Evolutionary conservation across 2,329 filamentous ascomycete species (phyloP).

Genomic region (Diaporthe vaccinii): DNA sequence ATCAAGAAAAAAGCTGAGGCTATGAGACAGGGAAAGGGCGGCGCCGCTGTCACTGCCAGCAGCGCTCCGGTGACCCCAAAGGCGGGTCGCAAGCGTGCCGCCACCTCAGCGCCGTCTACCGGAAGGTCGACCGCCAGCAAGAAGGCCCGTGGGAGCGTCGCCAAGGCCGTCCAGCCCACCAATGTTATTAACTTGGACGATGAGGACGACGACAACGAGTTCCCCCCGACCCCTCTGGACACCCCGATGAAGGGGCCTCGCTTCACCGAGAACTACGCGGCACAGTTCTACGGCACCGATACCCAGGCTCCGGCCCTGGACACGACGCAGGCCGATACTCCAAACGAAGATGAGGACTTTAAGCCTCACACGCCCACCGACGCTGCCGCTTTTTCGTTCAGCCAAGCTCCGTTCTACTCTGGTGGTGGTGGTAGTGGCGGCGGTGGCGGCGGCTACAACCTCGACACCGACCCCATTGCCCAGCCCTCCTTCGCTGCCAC

Average conservation of each 20-base stretch:
- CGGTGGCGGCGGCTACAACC: not conserved
- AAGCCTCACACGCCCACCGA: slow-evolving; percentile 30
- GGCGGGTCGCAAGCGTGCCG: slow-evolving; percentile 35
- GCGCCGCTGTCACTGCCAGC: not conserved
- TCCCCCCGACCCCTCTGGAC: not conserved
- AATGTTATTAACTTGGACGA: slow-evolving; percentile 6
- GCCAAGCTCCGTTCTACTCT: slow-evolving; percentile 2
- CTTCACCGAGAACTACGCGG: not conserved
- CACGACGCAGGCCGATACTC: slow-evolving; percentile 43
- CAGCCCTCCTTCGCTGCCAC: not conserved
- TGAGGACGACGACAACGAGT: slow-evolving; percentile 6
- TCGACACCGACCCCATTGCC: not conserved
- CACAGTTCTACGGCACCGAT: not conserved
- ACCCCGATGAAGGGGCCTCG: not conserved
- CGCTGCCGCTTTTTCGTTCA: slow-evolving; percentile 8
- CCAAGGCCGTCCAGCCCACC: not conserved
- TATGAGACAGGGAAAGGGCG: slow-evolving; percentile 50
- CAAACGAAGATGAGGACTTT: slow-evolving; percentile 33
- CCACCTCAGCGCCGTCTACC: slow-evolving; percentile 31
- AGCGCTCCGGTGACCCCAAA: slow-evolving; percentile 31
- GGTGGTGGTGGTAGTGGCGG: not conserved
- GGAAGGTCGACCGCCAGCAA: slow-evolving; percentile 37
- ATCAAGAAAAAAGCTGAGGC: slow-evolving; percentile 67
- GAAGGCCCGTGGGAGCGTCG: slow-evolving; percentile 22
- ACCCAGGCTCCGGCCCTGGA: slow-evolving; percentile 36